Evolutionary conservation across 148 eudicot genomes (phyloP).

Genomic region (Silene uniflora): DNA sequence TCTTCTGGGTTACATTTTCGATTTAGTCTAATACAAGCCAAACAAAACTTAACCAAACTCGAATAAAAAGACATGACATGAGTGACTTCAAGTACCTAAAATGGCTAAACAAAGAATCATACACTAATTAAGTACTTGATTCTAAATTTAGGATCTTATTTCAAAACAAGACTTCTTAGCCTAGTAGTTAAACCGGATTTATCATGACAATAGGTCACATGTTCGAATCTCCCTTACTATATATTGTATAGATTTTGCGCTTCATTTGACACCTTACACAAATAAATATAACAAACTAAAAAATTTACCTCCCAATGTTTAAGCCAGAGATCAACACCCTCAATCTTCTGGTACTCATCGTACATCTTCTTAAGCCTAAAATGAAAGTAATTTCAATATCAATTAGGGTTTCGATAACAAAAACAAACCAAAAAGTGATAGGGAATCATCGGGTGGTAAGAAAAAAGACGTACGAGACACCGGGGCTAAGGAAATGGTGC

Average conservation of each 20-base stretch:
- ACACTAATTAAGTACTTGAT: too few relatives aligned
- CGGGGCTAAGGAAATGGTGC: slow-evolving; percentile 41
- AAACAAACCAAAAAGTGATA: background rate
- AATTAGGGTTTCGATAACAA: background rate
- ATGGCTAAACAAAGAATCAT: background rate
- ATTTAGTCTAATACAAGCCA: background rate
- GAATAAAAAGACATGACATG: background rate
- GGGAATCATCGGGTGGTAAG: background rate
- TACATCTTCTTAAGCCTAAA: slow-evolving; percentile 51
- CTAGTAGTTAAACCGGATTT: too few relatives aligned
- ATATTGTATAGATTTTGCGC: too few relatives aligned
- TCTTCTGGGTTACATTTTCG: too few relatives aligned
- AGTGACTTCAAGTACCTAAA: background rate
- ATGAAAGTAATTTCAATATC: background rate
- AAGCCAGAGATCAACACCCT: slow-evolving; percentile 52
- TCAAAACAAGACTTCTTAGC: too few relatives aligned
- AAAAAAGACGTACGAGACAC: slow-evolving; percentile 31
- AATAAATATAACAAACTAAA: background rate
- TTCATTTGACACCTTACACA: too few relatives aligned
- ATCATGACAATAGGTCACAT: too few relatives aligned
- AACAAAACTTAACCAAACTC: background rate
- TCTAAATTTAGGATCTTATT: too few relatives aligned
- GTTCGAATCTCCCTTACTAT: too few relatives aligned
- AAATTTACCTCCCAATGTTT: slow-evolving; percentile 47
- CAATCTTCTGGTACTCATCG: slow-evolving; percentile 52